These are phyloP conservation scores for Mycena belliarum DNA, from an alignment of 768 basidiomycete genomes.

Conservation along the genomic window DNA sequence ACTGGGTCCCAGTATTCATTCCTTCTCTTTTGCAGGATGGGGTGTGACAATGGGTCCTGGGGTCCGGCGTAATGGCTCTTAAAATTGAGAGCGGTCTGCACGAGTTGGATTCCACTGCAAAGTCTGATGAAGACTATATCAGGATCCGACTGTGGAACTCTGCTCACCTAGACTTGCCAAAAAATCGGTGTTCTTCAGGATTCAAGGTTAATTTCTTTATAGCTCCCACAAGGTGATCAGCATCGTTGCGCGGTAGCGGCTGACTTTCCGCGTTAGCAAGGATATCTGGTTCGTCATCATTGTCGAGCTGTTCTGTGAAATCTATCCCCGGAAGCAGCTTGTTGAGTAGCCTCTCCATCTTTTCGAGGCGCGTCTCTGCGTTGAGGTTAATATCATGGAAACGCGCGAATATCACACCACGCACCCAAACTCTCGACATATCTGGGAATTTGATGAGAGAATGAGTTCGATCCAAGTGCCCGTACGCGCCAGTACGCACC, in stretches of 20 bases:
- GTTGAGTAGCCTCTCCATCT: constrained; percentile 63
- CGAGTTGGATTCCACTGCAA: constrained; percentile 47
- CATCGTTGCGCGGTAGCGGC: constrained; percentile 37
- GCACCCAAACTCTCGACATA: constrained; percentile 60
- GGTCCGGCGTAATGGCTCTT: constrained; percentile 32
- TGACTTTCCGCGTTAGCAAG: constrained; percentile 34
- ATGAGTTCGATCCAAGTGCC: background rate
- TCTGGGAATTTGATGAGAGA: constrained; percentile 29
- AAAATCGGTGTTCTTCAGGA: constrained; percentile 46
- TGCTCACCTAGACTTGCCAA: constrained; percentile 41
- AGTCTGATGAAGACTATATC: background rate
- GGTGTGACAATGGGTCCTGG: background rate
- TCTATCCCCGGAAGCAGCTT: constrained; percentile 64
- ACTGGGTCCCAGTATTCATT: constrained; percentile 53
- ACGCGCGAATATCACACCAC: background rate
- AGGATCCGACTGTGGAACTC: too few relatives aligned
- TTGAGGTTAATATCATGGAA: background rate
- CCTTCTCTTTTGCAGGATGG: constrained; percentile 35
- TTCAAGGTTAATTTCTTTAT: constrained; percentile 41
- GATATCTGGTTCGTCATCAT: constrained; percentile 21
- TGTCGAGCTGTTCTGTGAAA: constrained; percentile 59
- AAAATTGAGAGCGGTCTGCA: constrained; percentile 59
- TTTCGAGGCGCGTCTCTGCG: constrained; percentile 13
- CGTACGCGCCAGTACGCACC: constrained; percentile 36
- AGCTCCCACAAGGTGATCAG: constrained; percentile 27